Percentiles rank a stretch among this genome's conserved stretches.
phyloP scores from a whole-genome alignment of 176 grass and related monocot genomes.

The Canna indica region DNA sequence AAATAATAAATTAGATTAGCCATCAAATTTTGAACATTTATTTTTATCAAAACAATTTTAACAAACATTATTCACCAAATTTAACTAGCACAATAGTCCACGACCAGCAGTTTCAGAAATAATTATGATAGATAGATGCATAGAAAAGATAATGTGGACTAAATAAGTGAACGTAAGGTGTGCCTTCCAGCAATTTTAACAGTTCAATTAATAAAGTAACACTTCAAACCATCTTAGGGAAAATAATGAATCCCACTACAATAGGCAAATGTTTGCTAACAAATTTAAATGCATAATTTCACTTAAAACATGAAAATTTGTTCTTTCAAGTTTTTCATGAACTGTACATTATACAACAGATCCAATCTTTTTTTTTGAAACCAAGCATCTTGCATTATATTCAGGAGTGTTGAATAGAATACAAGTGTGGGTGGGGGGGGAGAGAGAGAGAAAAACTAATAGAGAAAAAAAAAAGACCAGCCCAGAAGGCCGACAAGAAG shows the following conservation, averaged over 20 bases:
- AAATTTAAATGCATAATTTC: background rate
- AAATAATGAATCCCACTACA: background rate
- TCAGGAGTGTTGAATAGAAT: no score
- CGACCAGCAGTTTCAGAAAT: background rate
- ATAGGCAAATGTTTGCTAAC: background rate
- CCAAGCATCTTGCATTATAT: no score
- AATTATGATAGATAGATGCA: background rate
- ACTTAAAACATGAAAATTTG: background rate
- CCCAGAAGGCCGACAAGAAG: no score
- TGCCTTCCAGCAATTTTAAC: no score
- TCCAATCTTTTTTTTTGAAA: no score
- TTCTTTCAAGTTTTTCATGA: background rate
- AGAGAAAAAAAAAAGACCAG: no score
- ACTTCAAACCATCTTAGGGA: background rate
- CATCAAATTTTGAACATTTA: background rate
- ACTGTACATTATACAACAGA: no score
- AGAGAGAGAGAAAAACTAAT: no score
- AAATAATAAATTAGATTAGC: constrained; percentile 23
- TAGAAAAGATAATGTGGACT: no score
- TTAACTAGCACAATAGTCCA: background rate
- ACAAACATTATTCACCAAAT: background rate
- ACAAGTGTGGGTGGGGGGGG: no score
- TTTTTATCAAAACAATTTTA: background rate
- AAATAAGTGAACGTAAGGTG: no score
- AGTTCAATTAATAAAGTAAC: no score